Evolutionary conservation across 495 filamentous ascomycete species (phyloP).

Genomic region (Tuber magnatum): DNA sequence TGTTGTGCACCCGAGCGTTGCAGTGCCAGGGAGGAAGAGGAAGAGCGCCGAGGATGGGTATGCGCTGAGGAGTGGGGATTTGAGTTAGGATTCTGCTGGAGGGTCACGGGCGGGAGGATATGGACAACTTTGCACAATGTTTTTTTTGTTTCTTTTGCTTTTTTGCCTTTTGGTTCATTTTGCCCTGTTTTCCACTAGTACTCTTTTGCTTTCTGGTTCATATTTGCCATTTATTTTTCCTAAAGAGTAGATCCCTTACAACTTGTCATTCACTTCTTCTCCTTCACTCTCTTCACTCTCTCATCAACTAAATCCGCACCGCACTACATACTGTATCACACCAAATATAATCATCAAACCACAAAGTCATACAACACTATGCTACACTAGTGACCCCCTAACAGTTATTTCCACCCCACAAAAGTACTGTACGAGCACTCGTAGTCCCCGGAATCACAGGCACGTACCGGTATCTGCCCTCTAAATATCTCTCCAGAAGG

Average conservation of each 20-base stretch:
- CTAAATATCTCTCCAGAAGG: no score
- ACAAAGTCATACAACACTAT: not conserved
- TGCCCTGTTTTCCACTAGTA: not conserved
- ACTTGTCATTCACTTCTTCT: not conserved
- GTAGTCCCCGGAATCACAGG: no score
- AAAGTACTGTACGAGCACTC: no score
- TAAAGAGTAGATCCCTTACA: not conserved
- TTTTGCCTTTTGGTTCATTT: not conserved
- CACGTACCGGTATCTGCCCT: no score
- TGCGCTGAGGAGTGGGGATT: not conserved
- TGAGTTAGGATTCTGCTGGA: not conserved
- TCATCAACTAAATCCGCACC: not conserved
- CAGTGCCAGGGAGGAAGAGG: slow-evolving; percentile 13
- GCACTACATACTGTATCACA: not conserved
- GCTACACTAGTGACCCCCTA: not conserved
- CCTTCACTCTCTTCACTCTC: not conserved
- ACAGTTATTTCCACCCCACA: not conserved
- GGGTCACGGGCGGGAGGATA: not conserved
- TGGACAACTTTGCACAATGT: not conserved
- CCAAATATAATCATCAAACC: not conserved
- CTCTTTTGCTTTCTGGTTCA: not conserved
- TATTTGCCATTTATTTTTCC: not conserved
- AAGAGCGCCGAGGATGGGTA: not conserved
- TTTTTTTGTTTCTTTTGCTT: not conserved
- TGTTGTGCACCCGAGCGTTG: slow-evolving; percentile 45